A percentile compares a stretch with the other conserved stretches of the same genome.
Conservation (phyloP, 371 early-diverging fungal genomes). For the Haplosporangium sp. region DNA sequence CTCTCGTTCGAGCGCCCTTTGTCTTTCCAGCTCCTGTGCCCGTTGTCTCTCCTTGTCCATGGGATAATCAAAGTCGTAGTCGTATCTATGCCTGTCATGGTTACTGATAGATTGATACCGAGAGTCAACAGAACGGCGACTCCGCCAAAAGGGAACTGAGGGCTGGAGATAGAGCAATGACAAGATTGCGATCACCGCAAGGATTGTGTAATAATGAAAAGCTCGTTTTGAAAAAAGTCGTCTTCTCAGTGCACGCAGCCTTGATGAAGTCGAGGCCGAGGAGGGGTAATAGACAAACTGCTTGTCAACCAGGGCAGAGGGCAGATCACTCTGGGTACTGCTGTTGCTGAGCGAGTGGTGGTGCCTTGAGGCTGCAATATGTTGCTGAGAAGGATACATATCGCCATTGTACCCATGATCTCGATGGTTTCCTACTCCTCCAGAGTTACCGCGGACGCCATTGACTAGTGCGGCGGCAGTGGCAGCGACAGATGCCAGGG, state of each 20-base stretch:
- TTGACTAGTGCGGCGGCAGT: constrained; percentile 40
- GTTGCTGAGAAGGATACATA: constrained; percentile 1
- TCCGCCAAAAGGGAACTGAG: constrained; percentile 26
- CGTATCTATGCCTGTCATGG: constrained; percentile 48
- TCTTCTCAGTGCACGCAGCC: constrained; percentile 36
- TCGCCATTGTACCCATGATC: constrained; percentile 9
- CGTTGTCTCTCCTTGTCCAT: constrained; percentile 34
- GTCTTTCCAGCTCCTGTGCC: constrained; percentile 46
- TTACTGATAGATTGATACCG: constrained; percentile 21
- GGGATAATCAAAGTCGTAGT: constrained; percentile 48
- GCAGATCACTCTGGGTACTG: constrained; percentile 45
- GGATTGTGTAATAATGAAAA: constrained; percentile 17
- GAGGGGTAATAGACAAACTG: constrained; percentile 47
- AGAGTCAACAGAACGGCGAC: constrained; percentile 14
- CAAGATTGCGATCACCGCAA: constrained; percentile 35
- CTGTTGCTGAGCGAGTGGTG: constrained; percentile 40
- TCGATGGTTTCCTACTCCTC: neutral
- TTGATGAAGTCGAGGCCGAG: constrained; percentile 19
- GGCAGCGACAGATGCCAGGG: constrained; percentile 38
- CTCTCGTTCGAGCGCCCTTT: constrained; percentile 25
- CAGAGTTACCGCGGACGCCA: constrained; percentile 21
- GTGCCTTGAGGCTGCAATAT: constrained; percentile 23
- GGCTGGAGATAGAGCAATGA: constrained; percentile 45
- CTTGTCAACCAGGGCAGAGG: constrained; percentile 54
- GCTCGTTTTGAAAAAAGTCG: constrained; percentile 28